Conservation (phyloP, 169 alveolate genomes). For the Plasmodium gonderi region DNA sequence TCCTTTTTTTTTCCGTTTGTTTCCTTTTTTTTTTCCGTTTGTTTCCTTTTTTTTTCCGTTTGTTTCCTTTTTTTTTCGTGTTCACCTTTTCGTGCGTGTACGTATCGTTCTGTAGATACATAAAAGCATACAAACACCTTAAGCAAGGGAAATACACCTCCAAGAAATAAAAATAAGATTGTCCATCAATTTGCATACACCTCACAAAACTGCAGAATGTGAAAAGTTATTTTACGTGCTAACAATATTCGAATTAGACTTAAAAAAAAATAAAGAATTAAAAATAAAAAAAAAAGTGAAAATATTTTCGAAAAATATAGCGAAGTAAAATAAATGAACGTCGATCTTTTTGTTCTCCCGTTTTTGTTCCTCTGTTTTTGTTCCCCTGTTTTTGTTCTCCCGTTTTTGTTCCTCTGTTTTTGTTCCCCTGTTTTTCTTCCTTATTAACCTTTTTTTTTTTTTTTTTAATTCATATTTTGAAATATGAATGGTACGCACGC, state of each 20-base stretch:
- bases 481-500: background rate
- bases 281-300: slow-evolving; percentile 3
- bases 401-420: background rate
- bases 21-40: background rate
- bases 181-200: background rate
- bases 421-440: background rate
- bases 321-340: background rate
- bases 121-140: background rate
- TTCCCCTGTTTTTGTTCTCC: background rate
- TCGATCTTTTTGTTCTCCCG: background rate
- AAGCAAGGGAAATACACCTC: background rate
- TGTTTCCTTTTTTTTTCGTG: background rate
- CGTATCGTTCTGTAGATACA: slow-evolving; percentile 66
- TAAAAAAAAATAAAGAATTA: background rate
- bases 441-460: background rate
- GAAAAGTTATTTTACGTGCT: slow-evolving; percentile 3
- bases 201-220: background rate
- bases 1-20: no score
- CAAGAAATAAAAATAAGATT: background rate
- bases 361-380: background rate
- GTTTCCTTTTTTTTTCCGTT: background rate
- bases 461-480: background rate
- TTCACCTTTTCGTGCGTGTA: slow-evolving; percentile 7
- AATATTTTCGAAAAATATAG: background rate
- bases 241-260: slow-evolving; percentile 17